phyloP scores from a whole-genome alignment of 495 filamentous ascomycete genomes.

The Penicillium arizonense region DNA sequence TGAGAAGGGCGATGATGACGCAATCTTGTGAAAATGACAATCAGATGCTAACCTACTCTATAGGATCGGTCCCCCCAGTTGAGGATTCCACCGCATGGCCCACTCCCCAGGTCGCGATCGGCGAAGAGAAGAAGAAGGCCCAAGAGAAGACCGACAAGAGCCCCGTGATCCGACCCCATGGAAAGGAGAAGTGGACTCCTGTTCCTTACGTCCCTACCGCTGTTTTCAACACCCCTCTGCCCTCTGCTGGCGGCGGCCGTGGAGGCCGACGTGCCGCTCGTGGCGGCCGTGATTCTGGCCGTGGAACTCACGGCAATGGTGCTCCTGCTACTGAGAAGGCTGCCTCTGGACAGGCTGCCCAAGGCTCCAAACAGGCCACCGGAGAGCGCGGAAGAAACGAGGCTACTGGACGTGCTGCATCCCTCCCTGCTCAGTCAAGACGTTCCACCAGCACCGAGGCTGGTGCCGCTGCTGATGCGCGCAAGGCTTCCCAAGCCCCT shows the following conservation, averaged over 20 bases:
- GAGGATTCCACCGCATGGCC: slow-evolving; percentile 83
- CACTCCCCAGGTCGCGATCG: slow-evolving; percentile 77
- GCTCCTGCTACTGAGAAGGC: slow-evolving; percentile 43
- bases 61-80: slow-evolving; percentile 47
- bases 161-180: slow-evolving; percentile 49
- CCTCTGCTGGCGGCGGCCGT: slow-evolving; percentile 51
- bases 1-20: not conserved
- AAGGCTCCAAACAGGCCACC: slow-evolving; percentile 32
- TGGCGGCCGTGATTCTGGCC: slow-evolving; percentile 54
- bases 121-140: slow-evolving; percentile 68
- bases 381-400: slow-evolving; percentile 43
- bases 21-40: not conserved
- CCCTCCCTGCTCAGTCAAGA: slow-evolving; percentile 38
- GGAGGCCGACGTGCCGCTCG: slow-evolving; percentile 57
- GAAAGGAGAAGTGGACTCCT: slow-evolving; percentile 71
- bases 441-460: slow-evolving; percentile 40
- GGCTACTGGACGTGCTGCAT: slow-evolving; percentile 37
- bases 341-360: slow-evolving; percentile 27
- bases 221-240: slow-evolving; percentile 79
- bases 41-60: not conserved
- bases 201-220: slow-evolving; percentile 74
- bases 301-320: slow-evolving; percentile 49
- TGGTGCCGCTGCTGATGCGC: slow-evolving; percentile 28
- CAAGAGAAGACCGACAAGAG: slow-evolving; percentile 61
- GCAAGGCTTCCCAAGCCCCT: slow-evolving; percentile 28